phyloP scores from a whole-genome alignment of 306 rosid genomes.

The Prunus kanzakura region DNA sequence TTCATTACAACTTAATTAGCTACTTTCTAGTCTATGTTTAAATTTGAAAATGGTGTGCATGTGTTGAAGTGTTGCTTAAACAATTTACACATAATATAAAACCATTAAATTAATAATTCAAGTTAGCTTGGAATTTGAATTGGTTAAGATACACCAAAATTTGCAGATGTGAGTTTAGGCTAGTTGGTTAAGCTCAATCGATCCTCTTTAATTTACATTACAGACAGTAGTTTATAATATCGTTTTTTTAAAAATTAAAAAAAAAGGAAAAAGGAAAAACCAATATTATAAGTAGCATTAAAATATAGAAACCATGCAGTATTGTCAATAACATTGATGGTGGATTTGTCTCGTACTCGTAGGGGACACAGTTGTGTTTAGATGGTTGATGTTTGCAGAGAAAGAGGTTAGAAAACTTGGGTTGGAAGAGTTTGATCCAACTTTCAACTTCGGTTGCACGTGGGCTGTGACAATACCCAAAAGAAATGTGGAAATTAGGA shows the following conservation, averaged over 20 bases:
- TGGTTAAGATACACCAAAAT: not conserved
- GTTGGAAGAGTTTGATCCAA: conserved; percentile 27
- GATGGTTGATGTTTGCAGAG: conserved; percentile 13
- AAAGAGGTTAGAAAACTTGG: conserved; percentile 22
- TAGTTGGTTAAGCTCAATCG: too few relatives aligned
- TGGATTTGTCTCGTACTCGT: conserved; percentile 1
- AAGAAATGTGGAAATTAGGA: conserved; percentile 2
- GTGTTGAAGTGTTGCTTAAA: not conserved
- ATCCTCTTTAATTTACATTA: too few relatives aligned
- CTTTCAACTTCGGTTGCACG: conserved; percentile 35
- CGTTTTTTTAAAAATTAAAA: too few relatives aligned
- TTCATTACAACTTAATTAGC: not conserved
- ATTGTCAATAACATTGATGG: conserved; percentile 19
- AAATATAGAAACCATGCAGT: not conserved
- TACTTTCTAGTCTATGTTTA: not conserved
- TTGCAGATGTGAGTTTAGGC: too few relatives aligned
- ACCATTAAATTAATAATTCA: not conserved
- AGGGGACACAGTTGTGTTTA: not conserved
- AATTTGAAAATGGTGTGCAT: not conserved
- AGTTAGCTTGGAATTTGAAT: not conserved
- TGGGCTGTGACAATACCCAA: conserved; percentile 1
- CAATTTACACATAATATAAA: not conserved
- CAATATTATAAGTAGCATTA: not conserved
- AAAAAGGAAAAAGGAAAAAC: too few relatives aligned
- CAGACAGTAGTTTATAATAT: too few relatives aligned